Conservation (phyloP, 768 basidiomycete species). For the Suillus clintonianus region DNA sequence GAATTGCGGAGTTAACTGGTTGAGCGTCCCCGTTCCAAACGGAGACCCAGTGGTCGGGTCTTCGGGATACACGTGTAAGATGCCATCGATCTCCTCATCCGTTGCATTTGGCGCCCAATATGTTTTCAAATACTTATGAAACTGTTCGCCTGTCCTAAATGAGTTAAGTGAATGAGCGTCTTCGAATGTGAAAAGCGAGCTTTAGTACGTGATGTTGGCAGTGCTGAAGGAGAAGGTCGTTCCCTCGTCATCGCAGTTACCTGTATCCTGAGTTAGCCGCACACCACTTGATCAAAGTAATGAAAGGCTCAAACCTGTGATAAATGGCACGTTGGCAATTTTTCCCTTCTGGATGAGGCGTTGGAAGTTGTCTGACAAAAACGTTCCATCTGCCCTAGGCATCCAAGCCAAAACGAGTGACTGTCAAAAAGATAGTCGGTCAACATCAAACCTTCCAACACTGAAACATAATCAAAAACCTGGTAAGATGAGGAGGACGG, state of each 20-base stretch:
- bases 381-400: not conserved
- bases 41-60: constrained; percentile 16
- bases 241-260: not conserved
- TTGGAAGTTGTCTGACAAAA: not conserved
- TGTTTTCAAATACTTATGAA: not conserved
- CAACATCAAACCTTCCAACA: not conserved
- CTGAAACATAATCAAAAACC: constrained; percentile 18
- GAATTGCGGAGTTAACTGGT: constrained; percentile 33
- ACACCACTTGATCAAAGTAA: not conserved
- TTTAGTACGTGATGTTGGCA: not conserved
- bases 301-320: not conserved
- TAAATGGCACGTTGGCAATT: not conserved
- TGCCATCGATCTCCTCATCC: not conserved
- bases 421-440: not conserved
- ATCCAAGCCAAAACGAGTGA: not conserved
- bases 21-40: constrained; percentile 23
- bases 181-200: not conserved
- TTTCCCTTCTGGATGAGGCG: not conserved
- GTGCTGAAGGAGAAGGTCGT: not conserved
- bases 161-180: not conserved
- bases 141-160: not conserved
- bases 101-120: not conserved
- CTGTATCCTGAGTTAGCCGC: not conserved
- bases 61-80: not conserved
- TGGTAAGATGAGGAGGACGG: constrained; percentile 43